Evolutionary conservation across 306 rosid genomes (phyloP), one percentile per base, ranked within the genome.

Genomic region (Cucumis cinereus): DNA sequence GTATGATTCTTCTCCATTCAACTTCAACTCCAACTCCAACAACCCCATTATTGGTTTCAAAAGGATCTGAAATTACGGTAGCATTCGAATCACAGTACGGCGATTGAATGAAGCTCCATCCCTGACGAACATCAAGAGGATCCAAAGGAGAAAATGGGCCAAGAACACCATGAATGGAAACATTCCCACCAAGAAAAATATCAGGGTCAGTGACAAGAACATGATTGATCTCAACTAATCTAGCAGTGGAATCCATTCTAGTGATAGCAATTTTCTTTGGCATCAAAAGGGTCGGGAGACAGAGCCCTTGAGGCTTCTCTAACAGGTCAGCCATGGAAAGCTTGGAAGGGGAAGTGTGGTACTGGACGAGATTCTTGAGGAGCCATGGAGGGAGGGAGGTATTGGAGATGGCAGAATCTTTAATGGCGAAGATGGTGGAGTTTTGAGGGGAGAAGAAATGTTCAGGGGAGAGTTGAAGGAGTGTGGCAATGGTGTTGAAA

Each of bases 101-200:
- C 0, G 91, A 60, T 15, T 50, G 87, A 56, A 88, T 79, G 60
- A 52, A 58, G 60, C 86, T 84, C 45, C 54, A 81, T 17, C 86
- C 85, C 16, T 78, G 81, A 40, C 47, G 73, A 1, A 76, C 57
- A 77, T 82, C 84, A 6, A 63, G 80, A 10, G 80, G 87, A 49
- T 61, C 81, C 6, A 88, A 10, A 4, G 90, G 72, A 14, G 84
- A 82, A 58, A 91, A 93, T 0, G 91, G 96, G 5, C 76, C 81
- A 61, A 80, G 79, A 82, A 93, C 96, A 2, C 93, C 97, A 13
- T 93, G 97, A 26, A 91, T 77, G 3, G 81, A 83, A 15, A 93
- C 47, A 17, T 85, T 50, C 1, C 78, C 83, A 2, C 61, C 86
- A 4, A 88, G 83, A 76, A 83, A 89, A 20, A 91, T 53, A 70